Percentiles rank a stretch among this genome's conserved stretches.
Evolutionary conservation across 148 eudicot species (phyloP).

Genomic region (Salicornia ramosissima): DNA sequence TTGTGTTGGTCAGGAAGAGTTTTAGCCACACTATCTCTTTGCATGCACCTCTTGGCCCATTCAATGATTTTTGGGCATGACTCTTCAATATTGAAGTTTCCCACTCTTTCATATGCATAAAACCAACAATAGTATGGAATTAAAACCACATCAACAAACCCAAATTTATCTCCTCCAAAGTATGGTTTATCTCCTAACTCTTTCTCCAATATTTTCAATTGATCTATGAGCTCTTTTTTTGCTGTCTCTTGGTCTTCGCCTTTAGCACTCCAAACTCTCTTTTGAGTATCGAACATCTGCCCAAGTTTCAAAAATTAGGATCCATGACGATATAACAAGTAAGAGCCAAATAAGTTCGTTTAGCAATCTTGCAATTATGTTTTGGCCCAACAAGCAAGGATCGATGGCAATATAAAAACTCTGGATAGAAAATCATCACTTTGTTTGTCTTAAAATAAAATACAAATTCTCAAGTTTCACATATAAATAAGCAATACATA

Average conservation of each 20-base stretch:
- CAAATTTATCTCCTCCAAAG: constrained; percentile 47
- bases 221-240: constrained; percentile 27
- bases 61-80: constrained; percentile 35
- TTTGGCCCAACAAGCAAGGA: too few relatives aligned
- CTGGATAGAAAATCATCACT: too few relatives aligned
- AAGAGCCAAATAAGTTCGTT: too few relatives aligned
- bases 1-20: constrained; percentile 25
- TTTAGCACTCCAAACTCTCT: constrained; percentile 26
- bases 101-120: constrained; percentile 28
- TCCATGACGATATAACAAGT: too few relatives aligned
- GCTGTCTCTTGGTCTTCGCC: constrained; percentile 36
- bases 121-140: constrained; percentile 41
- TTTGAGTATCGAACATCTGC: constrained; percentile 28
- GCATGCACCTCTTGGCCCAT: constrained; percentile 44
- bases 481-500: too few relatives aligned
- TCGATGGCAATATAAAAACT: too few relatives aligned
- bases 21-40: constrained; percentile 39
- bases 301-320: not conserved
- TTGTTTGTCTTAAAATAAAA: too few relatives aligned
- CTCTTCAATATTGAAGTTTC: constrained; percentile 31
- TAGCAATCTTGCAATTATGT: too few relatives aligned
- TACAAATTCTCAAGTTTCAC: too few relatives aligned
- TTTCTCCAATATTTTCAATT: constrained; percentile 31
- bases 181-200: constrained; percentile 38
- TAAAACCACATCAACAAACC: constrained; percentile 33